Percentiles rank a stretch among this genome's conserved stretches.
Evolutionary conservation across 306 rosid species (phyloP).

Genomic region (Lablab purpureus): DNA sequence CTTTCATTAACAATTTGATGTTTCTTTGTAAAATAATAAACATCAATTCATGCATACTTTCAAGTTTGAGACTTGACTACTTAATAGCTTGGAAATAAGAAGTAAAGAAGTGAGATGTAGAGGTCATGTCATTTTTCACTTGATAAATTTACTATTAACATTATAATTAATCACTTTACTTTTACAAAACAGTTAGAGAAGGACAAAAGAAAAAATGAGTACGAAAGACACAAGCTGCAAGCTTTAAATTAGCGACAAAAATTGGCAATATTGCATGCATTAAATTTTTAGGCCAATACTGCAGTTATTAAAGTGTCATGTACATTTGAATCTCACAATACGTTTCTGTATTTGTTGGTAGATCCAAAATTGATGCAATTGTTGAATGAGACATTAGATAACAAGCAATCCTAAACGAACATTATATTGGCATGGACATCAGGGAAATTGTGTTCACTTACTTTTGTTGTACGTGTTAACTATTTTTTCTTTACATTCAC

Average conservation of each 20-base stretch:
- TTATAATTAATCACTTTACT: slow-evolving; percentile 36
- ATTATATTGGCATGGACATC: too few relatives aligned
- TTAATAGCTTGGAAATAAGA: slow-evolving; percentile 31
- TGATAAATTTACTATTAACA: slow-evolving; percentile 16
- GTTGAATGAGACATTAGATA: too few relatives aligned
- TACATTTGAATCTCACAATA: too few relatives aligned
- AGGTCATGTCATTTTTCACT: slow-evolving; percentile 31
- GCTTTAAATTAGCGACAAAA: slow-evolving; percentile 95
- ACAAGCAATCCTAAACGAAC: too few relatives aligned
- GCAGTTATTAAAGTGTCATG: too few relatives aligned
- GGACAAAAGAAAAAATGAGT: slow-evolving; percentile 98
- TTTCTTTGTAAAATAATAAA: slow-evolving; percentile 26
- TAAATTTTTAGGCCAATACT: too few relatives aligned
- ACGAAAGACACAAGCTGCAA: slow-evolving; percentile 98
- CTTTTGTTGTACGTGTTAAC: too few relatives aligned
- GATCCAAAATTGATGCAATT: too few relatives aligned
- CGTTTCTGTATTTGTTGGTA: too few relatives aligned
- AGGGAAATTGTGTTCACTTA: too few relatives aligned
- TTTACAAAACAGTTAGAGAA: slow-evolving; percentile 73
- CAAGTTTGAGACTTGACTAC: slow-evolving; percentile 24
- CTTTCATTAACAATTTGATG: slow-evolving; percentile 17
- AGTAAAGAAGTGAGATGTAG: neutral
- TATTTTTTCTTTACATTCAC: too few relatives aligned
- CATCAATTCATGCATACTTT: slow-evolving; percentile 17
- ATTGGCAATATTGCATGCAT: too few relatives aligned